Percentiles rank a stretch among this genome's conserved stretches.
Conservation (phyloP, 257 asterid species). For the Salvia splendens region DNA sequence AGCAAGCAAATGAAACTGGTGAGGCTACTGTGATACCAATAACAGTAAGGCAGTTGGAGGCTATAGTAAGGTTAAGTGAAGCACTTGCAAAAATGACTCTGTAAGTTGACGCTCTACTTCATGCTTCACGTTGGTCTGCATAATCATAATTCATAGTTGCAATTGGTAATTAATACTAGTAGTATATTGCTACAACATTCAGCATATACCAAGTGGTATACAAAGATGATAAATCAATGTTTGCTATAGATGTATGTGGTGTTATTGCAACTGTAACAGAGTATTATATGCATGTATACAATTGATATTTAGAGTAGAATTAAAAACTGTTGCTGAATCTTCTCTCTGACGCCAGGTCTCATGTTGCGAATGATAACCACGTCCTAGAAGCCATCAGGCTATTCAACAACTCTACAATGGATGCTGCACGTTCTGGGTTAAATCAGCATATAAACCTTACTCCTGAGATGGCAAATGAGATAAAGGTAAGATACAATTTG, state of each 20-base stretch:
- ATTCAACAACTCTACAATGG: slow-evolving; percentile 83
- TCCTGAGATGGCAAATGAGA: slow-evolving; percentile 90
- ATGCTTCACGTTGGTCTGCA: not conserved
- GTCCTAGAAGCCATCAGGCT: slow-evolving; percentile 91
- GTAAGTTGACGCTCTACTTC: slow-evolving; percentile 53
- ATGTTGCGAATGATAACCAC: slow-evolving; percentile 78
- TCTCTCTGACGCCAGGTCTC: slow-evolving; percentile 48
- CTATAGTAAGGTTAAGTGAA: slow-evolving; percentile 93
- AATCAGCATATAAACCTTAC: slow-evolving; percentile 78
- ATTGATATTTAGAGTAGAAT: not conserved
- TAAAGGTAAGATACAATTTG: slow-evolving; percentile 51
- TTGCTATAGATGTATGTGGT: slow-evolving; percentile 1
- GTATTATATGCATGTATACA: slow-evolving; percentile 7
- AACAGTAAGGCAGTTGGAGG: slow-evolving; percentile 98
- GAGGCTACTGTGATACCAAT: slow-evolving; percentile 88
- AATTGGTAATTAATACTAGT: not conserved
- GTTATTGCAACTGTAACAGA: not conserved
- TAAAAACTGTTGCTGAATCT: slow-evolving; percentile 29
- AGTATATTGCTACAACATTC: not conserved
- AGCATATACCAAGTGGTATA: not conserved
- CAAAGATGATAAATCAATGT: not conserved
- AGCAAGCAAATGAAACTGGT: slow-evolving; percentile 92
- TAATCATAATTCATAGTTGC: not conserved
- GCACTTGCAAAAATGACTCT: slow-evolving; percentile 90
- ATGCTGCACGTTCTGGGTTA: slow-evolving; percentile 92